Evolutionary conservation across 495 filamentous ascomycete genomes (phyloP), one percentile per base, ranked within the genome.

Genomic region (Aspergillus wentii): DNA sequence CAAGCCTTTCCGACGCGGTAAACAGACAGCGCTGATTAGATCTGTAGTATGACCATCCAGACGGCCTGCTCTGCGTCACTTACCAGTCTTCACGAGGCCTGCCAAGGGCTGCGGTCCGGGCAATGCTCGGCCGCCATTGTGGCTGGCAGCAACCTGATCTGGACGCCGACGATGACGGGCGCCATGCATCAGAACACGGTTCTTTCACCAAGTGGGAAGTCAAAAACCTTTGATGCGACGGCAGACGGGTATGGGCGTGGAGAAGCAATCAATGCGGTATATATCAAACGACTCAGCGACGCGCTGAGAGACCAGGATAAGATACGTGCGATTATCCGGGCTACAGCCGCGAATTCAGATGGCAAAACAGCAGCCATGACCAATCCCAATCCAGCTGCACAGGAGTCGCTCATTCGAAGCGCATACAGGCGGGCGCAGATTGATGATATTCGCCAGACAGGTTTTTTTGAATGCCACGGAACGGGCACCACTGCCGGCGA

Each of bases 181-280:
- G 46, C 49, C 2, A 52, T 69, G 48, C 48, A 49, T 0, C 49
- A 65, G 14, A 48, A 58, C 3, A 19, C 34, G 50, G 57, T 29
- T 46, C 51, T 31, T 40, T 64, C 29, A 34, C 45, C 23, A 1
- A 42, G 14, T 36, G 49, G 51, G 2, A 35, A 36, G 6, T 83
- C 75, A 29, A 67, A 75, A 41, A 73, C 73, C 0, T 88, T 82
- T 36, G 80, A 83, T 45, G 59, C 65, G 3, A 46, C 57, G 17
- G 83, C 78, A 0, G 71, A 80, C 41, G 83, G 83, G 0, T 86
- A 80, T 49, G 78, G 60, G 0, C 69, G 81, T n/a, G 83, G 70
- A 6, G 83, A 86, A 43, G 61, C 57, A 0, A 51, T 68, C 14
- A 54, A 39, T 31, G 58, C 51, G 0, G 26, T 69, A 0, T 57